These are phyloP conservation scores for Escovopsis sp. DNA, from an alignment of 2,329 filamentous ascomycete genomes.

Conservation along the genomic window DNA sequence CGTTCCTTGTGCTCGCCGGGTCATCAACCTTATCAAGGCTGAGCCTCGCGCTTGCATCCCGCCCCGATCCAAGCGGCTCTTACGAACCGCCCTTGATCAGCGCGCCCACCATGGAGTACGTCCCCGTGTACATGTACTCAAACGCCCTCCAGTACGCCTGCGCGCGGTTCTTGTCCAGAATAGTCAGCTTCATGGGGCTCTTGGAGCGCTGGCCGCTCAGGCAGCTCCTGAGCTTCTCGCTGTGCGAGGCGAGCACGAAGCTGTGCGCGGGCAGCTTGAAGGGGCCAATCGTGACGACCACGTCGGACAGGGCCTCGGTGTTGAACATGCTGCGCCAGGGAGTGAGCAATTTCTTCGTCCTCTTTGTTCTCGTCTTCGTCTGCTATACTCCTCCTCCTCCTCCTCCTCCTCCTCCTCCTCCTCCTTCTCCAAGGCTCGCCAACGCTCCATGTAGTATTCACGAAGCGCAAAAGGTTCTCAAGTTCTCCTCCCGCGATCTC, in stretches of 20 bases:
- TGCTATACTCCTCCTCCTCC: too few species aligned
- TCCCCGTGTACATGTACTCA: slow-evolving; percentile 6
- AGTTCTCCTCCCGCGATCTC: too few species aligned
- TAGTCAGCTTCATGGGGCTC: not conserved
- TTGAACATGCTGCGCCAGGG: not conserved
- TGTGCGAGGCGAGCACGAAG: not conserved
- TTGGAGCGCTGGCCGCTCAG: not conserved
- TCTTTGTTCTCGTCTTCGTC: too few species aligned
- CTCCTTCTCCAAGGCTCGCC: too few species aligned
- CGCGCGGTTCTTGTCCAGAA: slow-evolving; percentile 2
- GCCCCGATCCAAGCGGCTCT: not conserved
- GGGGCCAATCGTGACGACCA: not conserved
- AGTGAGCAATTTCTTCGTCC: too few species aligned
- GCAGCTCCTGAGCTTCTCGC: not conserved
- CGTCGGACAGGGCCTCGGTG: not conserved
- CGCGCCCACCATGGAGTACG: not conserved
- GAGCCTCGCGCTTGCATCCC: not conserved
- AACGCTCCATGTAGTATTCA: too few species aligned
- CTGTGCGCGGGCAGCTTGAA: not conserved
- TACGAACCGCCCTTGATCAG: not conserved
- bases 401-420: too few species aligned
- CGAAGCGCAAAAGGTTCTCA: too few species aligned
- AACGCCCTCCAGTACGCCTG: slow-evolving; percentile 6
- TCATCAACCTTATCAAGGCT: too few species aligned
- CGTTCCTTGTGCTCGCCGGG: too few species aligned